Conservation (phyloP, 2,329 filamentous ascomycete genomes). For the Allantophomopsis lycopodina region DNA sequence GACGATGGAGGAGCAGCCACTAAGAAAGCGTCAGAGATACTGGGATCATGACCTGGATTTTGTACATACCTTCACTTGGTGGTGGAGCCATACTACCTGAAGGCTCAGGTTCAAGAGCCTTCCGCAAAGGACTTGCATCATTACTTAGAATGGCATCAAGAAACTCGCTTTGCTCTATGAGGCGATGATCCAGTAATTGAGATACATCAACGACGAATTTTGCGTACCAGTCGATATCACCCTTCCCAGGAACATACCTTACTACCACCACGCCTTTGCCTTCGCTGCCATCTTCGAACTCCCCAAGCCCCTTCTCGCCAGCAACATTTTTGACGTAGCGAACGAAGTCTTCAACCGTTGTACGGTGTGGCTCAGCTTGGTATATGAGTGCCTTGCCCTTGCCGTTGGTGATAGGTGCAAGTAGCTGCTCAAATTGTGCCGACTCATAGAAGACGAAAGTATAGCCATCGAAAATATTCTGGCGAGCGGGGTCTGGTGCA, state of each 20-base stretch:
- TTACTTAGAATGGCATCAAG: constrained; percentile 78
- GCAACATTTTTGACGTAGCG: constrained; percentile 62
- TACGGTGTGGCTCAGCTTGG: constrained; percentile 45
- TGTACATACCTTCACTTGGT: constrained; percentile 11
- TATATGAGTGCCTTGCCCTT: constrained; percentile 69
- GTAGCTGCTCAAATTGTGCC: constrained; percentile 61
- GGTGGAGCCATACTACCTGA: constrained; percentile 14
- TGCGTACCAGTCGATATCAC: constrained; percentile 48
- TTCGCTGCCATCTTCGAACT: constrained; percentile 47
- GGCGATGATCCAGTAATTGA: constrained; percentile 60
- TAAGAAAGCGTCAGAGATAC: too few relatives aligned
- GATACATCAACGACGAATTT: constrained; percentile 59
- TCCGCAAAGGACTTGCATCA: constrained; percentile 59
- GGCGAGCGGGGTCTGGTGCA: constrained; percentile 50
- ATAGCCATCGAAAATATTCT: constrained; percentile 70
- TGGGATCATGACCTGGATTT: too few relatives aligned
- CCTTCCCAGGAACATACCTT: constrained; percentile 49
- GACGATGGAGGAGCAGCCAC: background rate
- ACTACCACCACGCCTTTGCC: constrained; percentile 69
- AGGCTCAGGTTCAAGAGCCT: constrained; percentile 43
- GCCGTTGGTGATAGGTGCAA: constrained; percentile 62
- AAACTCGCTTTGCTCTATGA: constrained; percentile 83
- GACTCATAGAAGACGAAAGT: constrained; percentile 78
- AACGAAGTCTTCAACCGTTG: constrained; percentile 62
- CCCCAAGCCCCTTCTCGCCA: constrained; percentile 57